These are phyloP conservation scores for Omphalea diandra DNA, from an alignment of 441 rosid species.

Conservation along the genomic window DNA sequence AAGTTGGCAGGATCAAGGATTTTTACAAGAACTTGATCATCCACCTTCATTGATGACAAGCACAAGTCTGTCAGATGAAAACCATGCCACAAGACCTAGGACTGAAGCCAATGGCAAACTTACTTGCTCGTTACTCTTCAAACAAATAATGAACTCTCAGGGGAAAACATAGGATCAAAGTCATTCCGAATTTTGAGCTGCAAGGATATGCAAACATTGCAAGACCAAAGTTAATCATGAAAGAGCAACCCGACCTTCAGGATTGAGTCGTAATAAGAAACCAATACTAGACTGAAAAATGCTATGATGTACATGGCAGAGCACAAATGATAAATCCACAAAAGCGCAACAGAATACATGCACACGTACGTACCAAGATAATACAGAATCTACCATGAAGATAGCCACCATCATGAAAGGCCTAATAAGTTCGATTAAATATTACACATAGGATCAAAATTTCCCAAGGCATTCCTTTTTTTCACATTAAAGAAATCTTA, in stretches of 20 bases:
- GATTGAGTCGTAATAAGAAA: constrained; percentile 4
- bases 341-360: background rate
- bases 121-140: constrained; percentile 96
- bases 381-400: background rate
- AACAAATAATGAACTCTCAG: constrained; percentile 98
- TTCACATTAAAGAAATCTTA: background rate
- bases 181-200: constrained; percentile 99
- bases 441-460: too few relatives aligned
- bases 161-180: constrained; percentile 99
- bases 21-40: constrained; percentile 80
- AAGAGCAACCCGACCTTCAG: background rate
- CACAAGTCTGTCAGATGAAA: constrained; percentile 28
- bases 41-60: constrained; percentile 56
- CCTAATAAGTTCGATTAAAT: too few relatives aligned
- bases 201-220: constrained; percentile 20
- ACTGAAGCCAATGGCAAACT: constrained; percentile 29
- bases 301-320: background rate
- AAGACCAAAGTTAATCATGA: constrained; percentile 18
- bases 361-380: background rate
- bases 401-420: background rate
- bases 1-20: constrained; percentile 78
- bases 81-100: constrained; percentile 1
- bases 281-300: constrained; percentile 12
- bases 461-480: too few relatives aligned
- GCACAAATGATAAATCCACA: background rate